Percentiles rank a stretch among this genome's conserved stretches.
Conservation (phyloP, 2,329 filamentous ascomycete genomes). For the Cephalotrichum gorgonifer region DNA sequence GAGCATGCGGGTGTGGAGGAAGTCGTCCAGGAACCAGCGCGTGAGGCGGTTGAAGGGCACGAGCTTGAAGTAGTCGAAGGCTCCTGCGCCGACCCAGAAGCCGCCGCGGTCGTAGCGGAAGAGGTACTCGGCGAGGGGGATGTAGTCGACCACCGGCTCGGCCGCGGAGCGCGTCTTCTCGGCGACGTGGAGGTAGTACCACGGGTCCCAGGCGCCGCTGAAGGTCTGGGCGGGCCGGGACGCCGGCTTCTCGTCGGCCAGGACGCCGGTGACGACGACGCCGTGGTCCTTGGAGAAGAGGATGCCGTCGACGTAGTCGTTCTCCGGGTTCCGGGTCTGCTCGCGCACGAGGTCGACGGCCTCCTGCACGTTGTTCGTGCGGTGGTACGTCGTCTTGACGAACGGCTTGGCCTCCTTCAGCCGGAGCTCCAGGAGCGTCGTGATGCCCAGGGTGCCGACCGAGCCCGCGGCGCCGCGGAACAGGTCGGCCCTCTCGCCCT, state of each 20-base stretch:
- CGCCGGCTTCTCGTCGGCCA: conserved; percentile 42
- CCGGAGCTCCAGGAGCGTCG: conserved; percentile 55
- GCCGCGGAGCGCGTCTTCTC: conserved; percentile 24
- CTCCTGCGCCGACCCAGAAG: conserved; percentile 61
- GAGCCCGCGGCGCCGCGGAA: conserved; percentile 58
- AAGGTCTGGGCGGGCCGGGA: conserved; percentile 39
- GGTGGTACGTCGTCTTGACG: conserved; percentile 53
- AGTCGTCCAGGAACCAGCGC: conserved; percentile 61
- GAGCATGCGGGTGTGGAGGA: conserved; percentile 63
- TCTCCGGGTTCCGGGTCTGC: conserved; percentile 29
- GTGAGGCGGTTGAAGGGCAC: conserved; percentile 57
- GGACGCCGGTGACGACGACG: conserved; percentile 54
- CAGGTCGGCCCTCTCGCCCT: conserved; percentile 39
- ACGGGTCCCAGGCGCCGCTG: conserved; percentile 53
- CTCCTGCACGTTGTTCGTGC: conserved; percentile 36
- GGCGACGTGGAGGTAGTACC: conserved; percentile 66
- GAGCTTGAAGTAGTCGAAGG: conserved; percentile 55
- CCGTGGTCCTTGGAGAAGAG: conserved; percentile 51
- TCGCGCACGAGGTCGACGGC: conserved; percentile 36
- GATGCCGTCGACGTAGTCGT: conserved; percentile 68
- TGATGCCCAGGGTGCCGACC: conserved; percentile 57
- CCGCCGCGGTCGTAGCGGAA: conserved; percentile 68
- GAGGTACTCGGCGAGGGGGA: conserved; percentile 62
- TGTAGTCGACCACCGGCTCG: conserved; percentile 35
- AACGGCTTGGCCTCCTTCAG: conserved; percentile 50